These are phyloP conservation scores for Reticulascus tulasneorum DNA, from an alignment of 2,329 filamentous ascomycete species.

Conservation along the genomic window DNA sequence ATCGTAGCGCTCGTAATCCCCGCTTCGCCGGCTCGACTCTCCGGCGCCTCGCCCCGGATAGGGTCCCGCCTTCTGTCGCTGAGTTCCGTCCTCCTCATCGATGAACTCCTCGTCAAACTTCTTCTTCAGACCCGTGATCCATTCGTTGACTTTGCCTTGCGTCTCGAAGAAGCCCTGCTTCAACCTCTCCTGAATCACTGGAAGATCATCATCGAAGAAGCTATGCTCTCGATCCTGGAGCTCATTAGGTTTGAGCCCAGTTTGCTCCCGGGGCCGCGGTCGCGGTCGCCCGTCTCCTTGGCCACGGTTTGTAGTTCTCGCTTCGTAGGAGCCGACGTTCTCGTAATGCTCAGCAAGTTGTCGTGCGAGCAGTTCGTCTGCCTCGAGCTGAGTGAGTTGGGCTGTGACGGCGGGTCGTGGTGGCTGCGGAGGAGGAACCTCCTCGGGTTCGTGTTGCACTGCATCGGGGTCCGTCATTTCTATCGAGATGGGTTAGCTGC, in stretches of 20 bases:
- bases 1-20: slow-evolving; percentile 89
- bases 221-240: slow-evolving; percentile 74
- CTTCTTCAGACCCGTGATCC: slow-evolving; percentile 90
- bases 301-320: slow-evolving; percentile 46
- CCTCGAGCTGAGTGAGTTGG: slow-evolving; percentile 76
- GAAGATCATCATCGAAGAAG: slow-evolving; percentile 95
- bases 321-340: slow-evolving; percentile 55
- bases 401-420: slow-evolving; percentile 64
- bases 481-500: slow-evolving; percentile 25
- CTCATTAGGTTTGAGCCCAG: slow-evolving; percentile 53
- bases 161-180: slow-evolving; percentile 94
- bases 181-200: slow-evolving; percentile 87
- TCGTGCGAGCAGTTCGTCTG: slow-evolving; percentile 87
- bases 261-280: slow-evolving; percentile 24
- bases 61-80: slow-evolving; percentile 21
- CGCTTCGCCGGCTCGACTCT: slow-evolving; percentile 66
- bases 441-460: slow-evolving; percentile 47
- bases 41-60: slow-evolving; percentile 44
- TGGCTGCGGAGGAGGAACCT: slow-evolving; percentile 70
- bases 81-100: slow-evolving; percentile 56
- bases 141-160: slow-evolving; percentile 86
- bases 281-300: slow-evolving; percentile 18
- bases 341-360: slow-evolving; percentile 91
- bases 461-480: slow-evolving; percentile 80
- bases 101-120: slow-evolving; percentile 85